Base-by-base conservation (phyloP, 352 stramenopile species). In the Phytophthora vignae region DNA sequence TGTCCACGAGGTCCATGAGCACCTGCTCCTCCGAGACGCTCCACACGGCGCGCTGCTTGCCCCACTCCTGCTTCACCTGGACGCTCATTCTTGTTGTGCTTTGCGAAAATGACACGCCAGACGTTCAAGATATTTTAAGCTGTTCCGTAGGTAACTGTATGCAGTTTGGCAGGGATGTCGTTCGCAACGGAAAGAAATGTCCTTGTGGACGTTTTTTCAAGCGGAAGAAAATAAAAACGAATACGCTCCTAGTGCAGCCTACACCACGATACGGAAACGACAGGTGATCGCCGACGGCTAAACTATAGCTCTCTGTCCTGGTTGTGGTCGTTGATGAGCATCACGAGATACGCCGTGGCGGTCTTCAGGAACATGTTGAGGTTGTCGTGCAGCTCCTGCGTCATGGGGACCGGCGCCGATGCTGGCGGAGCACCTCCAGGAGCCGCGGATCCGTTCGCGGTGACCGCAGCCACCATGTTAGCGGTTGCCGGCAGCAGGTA, bases 321-420 rank as follows among this genome's bases (percentile, higher is more conserved):
- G 31, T 74, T 77, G 66, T 71, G 74, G 55, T 82, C 72, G 40
- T 74, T 77, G 53, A 82, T 79, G 59, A 77, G 71, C 74, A 82
- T 82, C 62, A 74, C 59, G n/a, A 82, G 62, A 21, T 82, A 82
- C 6, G 71, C 68, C 25, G 74, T 82, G 14, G 74, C 74, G 2
- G 74, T 82, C 55, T 82, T 82, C 67, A 82, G 44, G 52, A 82
- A 82, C 71, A 71, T 73, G 61, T 82, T 82, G 49, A 82, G 62
- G 40, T 82, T 82, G 60, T 82, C 71, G 52, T 68, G 71, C 21
- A 82, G 52, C 56, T 82, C 71, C 58, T 74, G 46, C 11, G 67
- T 79, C 49, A 82, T 77, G 60, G 74, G 71, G 11, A 56, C 62
- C 2, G 53, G 55, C 7, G 21, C 12, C 7, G 46, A 53, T 10